Evolutionary conservation across 1,284 basidiomycete species (phyloP), one percentile per base, ranked within the genome.

Genomic region (Bjerkandera adusta): DNA sequence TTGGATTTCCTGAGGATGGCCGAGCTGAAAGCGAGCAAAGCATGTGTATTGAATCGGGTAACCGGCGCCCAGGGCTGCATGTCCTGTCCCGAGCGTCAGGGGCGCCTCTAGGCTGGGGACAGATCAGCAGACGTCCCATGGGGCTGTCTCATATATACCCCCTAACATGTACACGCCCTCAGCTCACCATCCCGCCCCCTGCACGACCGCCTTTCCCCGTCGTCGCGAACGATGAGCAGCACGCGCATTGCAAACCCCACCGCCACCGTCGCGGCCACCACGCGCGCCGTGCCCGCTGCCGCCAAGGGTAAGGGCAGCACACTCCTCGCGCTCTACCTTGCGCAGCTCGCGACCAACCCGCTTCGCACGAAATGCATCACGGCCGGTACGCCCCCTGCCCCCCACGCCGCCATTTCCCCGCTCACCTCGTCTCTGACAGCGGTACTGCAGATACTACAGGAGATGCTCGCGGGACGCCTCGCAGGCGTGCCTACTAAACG

Each of bases 311-410:
- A 21, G 22, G 32, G 32, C 61, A 65, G 20, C 58, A 71, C 25
- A 70, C 69, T 87, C 27, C 73, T 89, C 29, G 73, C 75, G 20
- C 75, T 69, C 38, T 90, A 90, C 62, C 73, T 89, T 6, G 60
- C 67, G 8, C 76, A 85, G 57, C 77, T 91, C 36, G 68, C 76
- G 1, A 59, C 68, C 4, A 72, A 89, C 58, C 89, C 89, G 3
- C 69, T 91, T 43, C 74, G 85, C 41, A 91, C 88, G 26, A 91
- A 91, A 67, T 76, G 81, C 10, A 56, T 83, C 52, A 90, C 88
- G 1, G 77, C 81, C 51, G 81, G 85, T 81, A 53, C 36, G 66
- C 43, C 13, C 21, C 12, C 16, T 22, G 5, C 21, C 26, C 15
- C n/a, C 15, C 32, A 6, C 27, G 33, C 27, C 11, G 26, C 21